Conservation (phyloP, 192 early-diverging fungal genomes). For the Linnemannia schmuckeri region DNA sequence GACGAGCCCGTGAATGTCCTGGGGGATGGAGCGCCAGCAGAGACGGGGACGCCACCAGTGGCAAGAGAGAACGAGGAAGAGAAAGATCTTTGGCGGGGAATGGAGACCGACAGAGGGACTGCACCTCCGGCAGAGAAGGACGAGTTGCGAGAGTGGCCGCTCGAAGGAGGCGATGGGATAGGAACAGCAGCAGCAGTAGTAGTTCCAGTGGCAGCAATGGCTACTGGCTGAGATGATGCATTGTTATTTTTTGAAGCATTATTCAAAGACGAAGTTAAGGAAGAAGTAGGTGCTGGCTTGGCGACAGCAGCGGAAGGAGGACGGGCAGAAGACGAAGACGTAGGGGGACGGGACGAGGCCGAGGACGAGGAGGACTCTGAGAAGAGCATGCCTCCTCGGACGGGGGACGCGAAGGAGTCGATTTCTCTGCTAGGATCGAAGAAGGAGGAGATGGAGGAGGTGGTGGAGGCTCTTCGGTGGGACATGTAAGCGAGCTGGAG, state of each 20-base stretch:
- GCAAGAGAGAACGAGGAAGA: conserved; percentile 40
- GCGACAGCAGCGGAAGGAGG: not conserved
- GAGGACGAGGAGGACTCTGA: not conserved
- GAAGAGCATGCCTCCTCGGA: conserved; percentile 25
- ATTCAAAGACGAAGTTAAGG: not conserved
- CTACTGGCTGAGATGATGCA: not conserved
- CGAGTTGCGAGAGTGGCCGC: not conserved
- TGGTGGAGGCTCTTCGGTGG: conserved; percentile 42
- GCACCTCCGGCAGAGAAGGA: not conserved
- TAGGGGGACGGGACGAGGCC: not conserved
- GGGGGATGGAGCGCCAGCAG: conserved; percentile 23
- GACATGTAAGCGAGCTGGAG: conserved; percentile 30
- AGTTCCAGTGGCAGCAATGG: not conserved
- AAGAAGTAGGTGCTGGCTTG: not conserved
- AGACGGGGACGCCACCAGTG: not conserved
- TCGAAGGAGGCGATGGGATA: not conserved
- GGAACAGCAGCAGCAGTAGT: not conserved
- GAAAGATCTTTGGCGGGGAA: conserved; percentile 52
- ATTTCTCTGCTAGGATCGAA: conserved; percentile 17
- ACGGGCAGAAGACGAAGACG: not conserved
- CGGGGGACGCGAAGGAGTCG: not conserved
- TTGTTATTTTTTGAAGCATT: not conserved
- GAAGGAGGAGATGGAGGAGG: conserved; percentile 37
- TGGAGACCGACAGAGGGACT: conserved; percentile 26
- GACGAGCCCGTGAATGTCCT: conserved; percentile 39